These are phyloP conservation scores for Puccinia hordei DNA, from an alignment of 1,284 basidiomycete genomes.

Conservation along the genomic window DNA sequence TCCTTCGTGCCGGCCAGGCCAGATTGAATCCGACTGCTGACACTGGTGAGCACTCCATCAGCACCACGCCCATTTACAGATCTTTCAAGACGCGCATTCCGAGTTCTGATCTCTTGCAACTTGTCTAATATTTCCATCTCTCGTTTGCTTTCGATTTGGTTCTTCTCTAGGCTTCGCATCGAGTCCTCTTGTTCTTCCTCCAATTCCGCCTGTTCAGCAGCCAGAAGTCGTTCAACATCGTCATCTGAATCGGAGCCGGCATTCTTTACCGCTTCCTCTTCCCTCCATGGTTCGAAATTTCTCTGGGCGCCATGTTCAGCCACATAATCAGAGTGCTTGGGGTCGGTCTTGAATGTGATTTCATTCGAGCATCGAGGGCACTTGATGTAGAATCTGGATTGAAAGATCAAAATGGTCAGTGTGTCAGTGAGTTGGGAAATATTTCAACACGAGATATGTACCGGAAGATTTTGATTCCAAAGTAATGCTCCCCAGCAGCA, in stretches of 20 bases:
- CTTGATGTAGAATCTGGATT: conserved; percentile 61
- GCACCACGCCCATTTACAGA: conserved; percentile 53
- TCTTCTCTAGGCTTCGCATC: conserved; percentile 93
- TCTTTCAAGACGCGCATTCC: conserved; percentile 87
- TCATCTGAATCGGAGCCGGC: conserved; percentile 70
- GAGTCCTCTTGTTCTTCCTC: conserved; percentile 82
- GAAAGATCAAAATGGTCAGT: conserved; percentile 30
- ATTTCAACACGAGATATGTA: not conserved
- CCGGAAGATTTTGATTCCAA: conserved; percentile 85
- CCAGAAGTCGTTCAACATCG: conserved; percentile 54
- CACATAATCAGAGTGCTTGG: conserved; percentile 91
- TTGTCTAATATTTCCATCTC: conserved; percentile 99
- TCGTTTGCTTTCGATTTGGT: conserved; percentile 84
- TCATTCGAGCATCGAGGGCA: conserved; percentile 91
- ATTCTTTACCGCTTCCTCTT: conserved; percentile 65
- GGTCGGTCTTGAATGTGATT: conserved; percentile 99
- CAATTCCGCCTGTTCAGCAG: conserved; percentile 67
- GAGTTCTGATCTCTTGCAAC: conserved; percentile 86
- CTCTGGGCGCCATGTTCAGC: conserved; percentile 90
- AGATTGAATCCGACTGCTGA: conserved; percentile 49
- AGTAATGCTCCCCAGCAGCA: conserved; percentile 93
- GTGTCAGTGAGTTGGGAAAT: conserved; percentile 45
- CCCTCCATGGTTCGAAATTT: conserved; percentile 91
- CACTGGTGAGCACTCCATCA: conserved; percentile 54
- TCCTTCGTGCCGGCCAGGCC: conserved; percentile 44